Base-by-base conservation (phyloP, 208 protist genomes). In the Kentomonas sorsogonicus region DNA sequence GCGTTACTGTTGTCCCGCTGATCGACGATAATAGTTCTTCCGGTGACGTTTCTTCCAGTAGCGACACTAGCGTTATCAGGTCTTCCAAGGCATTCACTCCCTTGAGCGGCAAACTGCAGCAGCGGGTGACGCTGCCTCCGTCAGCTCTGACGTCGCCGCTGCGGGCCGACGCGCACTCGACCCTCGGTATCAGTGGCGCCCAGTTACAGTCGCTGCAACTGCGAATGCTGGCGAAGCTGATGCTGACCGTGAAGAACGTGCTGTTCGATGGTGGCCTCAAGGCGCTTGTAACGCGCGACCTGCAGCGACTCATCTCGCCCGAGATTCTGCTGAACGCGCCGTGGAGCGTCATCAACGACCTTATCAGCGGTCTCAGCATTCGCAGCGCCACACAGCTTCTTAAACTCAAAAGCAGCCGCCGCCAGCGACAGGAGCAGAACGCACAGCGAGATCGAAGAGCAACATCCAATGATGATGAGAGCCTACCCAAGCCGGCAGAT, bases 301-400 rank as follows among this genome's bases (percentile, higher is more conserved):
- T 94, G 36, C 72, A 79, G 34, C 66, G 71, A 33, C 75, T 92
- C 26, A 74, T 91, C 33, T 40, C 50, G 13, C 41, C 77, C 1
- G 40, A 66, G 7, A 60, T 81, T 26, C 33, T 87, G 26, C 63
- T 72, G 38, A 39, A 47, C 22, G 81, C 83, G n/a, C 60, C 79
- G 36, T 94, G 84, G 82, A 75, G 69, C 0, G 78, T 91, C 10
- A 33, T 94, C 3, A 92, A 92, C 46, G 88, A 94, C 58, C 57
- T 94, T 25, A 53, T 94, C 33, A 70, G 63, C 18, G 85, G 84
- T 22, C 66, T 94, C 1, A 86, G 79, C 26, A 65, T 91, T 34
- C 65, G 76, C 1, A 92, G 84, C 60, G 82, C 84, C 1, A 91
- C 91, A 82, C 73, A 77, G 54, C 68, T 94, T 22, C 43, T 94